Evolutionary conservation across 1,284 basidiomycete species (phyloP).

Genomic region (Takashimella koratensis): DNA sequence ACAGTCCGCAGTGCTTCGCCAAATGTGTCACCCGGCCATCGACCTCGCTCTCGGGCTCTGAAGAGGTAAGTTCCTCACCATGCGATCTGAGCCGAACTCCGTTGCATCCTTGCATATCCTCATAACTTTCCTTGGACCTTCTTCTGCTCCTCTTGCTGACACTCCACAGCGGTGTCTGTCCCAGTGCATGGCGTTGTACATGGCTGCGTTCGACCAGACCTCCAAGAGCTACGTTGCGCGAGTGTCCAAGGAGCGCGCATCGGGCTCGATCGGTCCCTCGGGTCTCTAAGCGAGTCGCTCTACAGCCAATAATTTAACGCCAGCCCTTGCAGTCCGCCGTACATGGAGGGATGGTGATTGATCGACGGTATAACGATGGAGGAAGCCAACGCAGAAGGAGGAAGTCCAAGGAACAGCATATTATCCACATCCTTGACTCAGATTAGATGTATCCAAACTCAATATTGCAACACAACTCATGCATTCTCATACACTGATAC

Average conservation of each 20-base stretch:
- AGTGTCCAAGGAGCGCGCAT: conserved; percentile 38
- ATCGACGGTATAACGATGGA: no score
- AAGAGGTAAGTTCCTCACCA: conserved; percentile 37
- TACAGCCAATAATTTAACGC: no score
- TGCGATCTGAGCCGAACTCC: not conserved
- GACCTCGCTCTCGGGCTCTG: conserved; percentile 37
- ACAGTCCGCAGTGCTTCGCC: conserved; percentile 42
- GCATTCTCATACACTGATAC: conserved; percentile 1
- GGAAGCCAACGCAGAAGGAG: no score
- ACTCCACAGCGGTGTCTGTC: conserved; percentile 39
- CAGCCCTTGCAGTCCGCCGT: no score
- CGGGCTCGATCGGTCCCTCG: conserved; percentile 9
- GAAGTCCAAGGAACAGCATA: no score
- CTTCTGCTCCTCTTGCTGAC: not conserved
- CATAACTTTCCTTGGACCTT: not conserved
- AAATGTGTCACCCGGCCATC: conserved; percentile 46
- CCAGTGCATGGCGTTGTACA: conserved; percentile 49
- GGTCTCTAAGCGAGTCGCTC: conserved; percentile 14
- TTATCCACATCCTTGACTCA: no score
- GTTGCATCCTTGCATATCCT: not conserved
- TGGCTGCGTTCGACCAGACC: conserved; percentile 49
- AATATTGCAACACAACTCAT: conserved; percentile 4
- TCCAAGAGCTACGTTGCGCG: conserved; percentile 46
- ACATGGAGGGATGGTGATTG: no score
- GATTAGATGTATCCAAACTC: no score